Conservation (phyloP, 352 stramenopile species). For the Saprolegnia diclina region DNA sequence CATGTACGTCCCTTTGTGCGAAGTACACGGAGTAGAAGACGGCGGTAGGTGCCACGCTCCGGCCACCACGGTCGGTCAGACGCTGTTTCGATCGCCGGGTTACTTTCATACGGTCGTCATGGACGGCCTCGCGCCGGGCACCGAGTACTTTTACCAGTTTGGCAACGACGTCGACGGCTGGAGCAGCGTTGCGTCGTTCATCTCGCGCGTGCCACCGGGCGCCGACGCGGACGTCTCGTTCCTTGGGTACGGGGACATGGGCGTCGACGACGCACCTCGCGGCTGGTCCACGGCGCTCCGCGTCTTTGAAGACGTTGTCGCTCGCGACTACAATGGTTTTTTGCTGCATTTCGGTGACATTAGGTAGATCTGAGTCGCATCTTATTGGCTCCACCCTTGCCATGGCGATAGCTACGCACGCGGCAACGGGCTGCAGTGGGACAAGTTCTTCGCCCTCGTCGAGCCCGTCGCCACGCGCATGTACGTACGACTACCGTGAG, state of each 20-base stretch:
- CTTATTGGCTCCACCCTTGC: slow-evolving; percentile 1
- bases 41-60: slow-evolving; percentile 47
- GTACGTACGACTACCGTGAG: slow-evolving; percentile 31
- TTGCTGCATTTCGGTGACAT: slow-evolving; percentile 73
- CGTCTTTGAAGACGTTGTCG: slow-evolving; percentile 51
- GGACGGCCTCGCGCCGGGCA: slow-evolving; percentile 34
- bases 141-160: slow-evolving; percentile 73
- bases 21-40: not conserved
- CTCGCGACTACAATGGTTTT: slow-evolving; percentile 55
- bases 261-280: slow-evolving; percentile 45
- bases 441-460: slow-evolving; percentile 71
- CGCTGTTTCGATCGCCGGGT: slow-evolving; percentile 65
- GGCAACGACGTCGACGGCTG: slow-evolving; percentile 57
- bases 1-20: slow-evolving; percentile 31
- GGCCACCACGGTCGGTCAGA: slow-evolving; percentile 54
- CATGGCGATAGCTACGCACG: slow-evolving; percentile 56
- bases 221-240: slow-evolving; percentile 38
- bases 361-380: slow-evolving; percentile 35
- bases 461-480: slow-evolving; percentile 60
- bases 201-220: not conserved
- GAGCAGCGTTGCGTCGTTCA: slow-evolving; percentile 57
- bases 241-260: slow-evolving; percentile 80
- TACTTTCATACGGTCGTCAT: slow-evolving; percentile 80
- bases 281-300: slow-evolving; percentile 51
- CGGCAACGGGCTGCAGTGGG: slow-evolving; percentile 54